Conservation (phyloP, 78 protist species). For the Dictyostelium firmibasis region DNA sequence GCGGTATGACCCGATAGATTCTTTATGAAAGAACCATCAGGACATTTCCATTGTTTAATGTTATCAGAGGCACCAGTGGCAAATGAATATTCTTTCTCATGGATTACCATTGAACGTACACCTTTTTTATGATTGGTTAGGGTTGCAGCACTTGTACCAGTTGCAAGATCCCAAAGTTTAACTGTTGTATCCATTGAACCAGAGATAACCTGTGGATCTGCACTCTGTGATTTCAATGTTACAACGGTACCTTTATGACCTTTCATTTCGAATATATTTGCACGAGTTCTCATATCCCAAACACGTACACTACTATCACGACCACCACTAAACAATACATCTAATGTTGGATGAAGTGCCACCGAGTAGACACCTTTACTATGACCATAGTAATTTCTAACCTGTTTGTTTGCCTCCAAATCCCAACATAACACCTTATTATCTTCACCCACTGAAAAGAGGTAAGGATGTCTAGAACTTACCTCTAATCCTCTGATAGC, state of each 20-base stretch:
- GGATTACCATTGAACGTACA: constrained; percentile 91
- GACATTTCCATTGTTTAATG: constrained; percentile 97
- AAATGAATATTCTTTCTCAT: constrained; percentile 94
- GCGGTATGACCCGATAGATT: constrained; percentile 94
- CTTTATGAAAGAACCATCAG: constrained; percentile 94
- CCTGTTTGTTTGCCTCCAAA: constrained; percentile 91
- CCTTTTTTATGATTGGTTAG: constrained; percentile 99
- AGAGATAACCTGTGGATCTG: constrained; percentile 86
- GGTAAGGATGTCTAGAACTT: constrained; percentile 93
- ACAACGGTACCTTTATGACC: constrained; percentile 93
- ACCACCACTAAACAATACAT: constrained; percentile 97
- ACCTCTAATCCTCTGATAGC: constrained; percentile 89
- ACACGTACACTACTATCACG: constrained; percentile 93
- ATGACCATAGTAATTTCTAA: constrained; percentile 97
- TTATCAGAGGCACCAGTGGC: constrained; percentile 95
- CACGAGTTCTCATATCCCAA: constrained; percentile 98
- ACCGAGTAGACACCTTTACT: constrained; percentile 92
- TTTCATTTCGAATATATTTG: constrained; percentile 68
- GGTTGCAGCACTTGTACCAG: constrained; percentile 69
- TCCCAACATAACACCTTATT: constrained; percentile 98
- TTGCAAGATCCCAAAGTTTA: constrained; percentile 97
- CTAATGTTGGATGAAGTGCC: constrained; percentile 97
- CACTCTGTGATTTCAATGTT: constrained; percentile 85
- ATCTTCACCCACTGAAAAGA: constrained; percentile 98
- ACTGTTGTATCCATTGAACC: constrained; percentile 93